These are phyloP conservation scores for Brassica nigra DNA, from an alignment of 345 rosid genomes.

Conservation along the genomic window DNA sequence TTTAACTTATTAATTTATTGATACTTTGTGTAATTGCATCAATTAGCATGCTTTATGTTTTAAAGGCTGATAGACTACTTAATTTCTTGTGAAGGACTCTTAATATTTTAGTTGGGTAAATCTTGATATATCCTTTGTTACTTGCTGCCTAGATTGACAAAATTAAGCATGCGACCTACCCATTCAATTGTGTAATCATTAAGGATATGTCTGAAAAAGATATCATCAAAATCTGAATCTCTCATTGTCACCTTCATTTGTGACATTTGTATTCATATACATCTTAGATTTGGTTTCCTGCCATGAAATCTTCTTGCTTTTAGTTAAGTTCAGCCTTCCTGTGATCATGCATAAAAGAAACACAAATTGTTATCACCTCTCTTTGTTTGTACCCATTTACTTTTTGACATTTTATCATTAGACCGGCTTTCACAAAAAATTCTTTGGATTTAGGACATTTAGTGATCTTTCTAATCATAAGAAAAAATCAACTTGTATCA, in stretches of 20 bases:
- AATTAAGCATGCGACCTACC: background rate
- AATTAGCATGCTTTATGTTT: background rate
- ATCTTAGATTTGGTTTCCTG: conserved; percentile 9
- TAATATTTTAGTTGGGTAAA: background rate
- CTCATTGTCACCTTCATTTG: background rate
- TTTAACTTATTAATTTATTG: background rate
- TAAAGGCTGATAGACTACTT: background rate
- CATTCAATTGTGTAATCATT: background rate
- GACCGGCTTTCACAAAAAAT: background rate
- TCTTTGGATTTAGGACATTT: background rate
- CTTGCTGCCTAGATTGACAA: conserved; percentile 16
- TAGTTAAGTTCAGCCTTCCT: background rate
- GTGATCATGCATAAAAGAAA: background rate
- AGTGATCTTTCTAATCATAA: background rate
- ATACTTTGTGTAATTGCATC: background rate
- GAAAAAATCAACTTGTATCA: background rate
- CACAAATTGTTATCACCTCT: background rate
- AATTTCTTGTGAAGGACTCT: background rate
- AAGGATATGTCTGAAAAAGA: background rate
- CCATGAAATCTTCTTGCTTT: background rate
- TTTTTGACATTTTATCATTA: background rate
- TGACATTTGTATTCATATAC: background rate
- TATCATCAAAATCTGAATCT: background rate
- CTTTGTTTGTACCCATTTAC: background rate
- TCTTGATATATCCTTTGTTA: background rate